Conservation (phyloP, 2,329 filamentous ascomycete species). For the Didymella keratinophila region DNA sequence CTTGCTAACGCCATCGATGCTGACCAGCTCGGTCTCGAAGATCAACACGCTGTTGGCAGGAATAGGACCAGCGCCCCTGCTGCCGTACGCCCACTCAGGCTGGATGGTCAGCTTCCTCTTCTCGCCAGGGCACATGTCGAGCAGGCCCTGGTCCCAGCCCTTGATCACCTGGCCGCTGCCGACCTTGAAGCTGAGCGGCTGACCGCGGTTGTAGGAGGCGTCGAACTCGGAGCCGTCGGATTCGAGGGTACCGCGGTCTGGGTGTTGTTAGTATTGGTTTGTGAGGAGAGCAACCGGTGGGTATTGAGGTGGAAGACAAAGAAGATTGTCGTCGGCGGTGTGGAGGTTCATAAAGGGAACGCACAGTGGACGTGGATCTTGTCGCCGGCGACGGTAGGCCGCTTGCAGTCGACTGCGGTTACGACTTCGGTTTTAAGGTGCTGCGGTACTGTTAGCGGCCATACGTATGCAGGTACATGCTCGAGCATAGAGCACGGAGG, state of each 20-base stretch:
- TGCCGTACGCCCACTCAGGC: slow-evolving; percentile 84
- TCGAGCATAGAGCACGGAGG: background rate
- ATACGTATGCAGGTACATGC: slow-evolving; percentile 9
- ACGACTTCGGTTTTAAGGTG: slow-evolving; percentile 80
- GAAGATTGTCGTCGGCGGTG: no score
- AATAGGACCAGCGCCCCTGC: slow-evolving; percentile 81
- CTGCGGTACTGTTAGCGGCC: slow-evolving; percentile 50
- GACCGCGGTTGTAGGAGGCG: slow-evolving; percentile 74
- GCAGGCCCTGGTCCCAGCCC: slow-evolving; percentile 91
- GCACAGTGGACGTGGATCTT: slow-evolving; percentile 75
- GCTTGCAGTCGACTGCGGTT: slow-evolving; percentile 76
- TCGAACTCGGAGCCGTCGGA: slow-evolving; percentile 66
- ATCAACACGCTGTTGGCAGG: slow-evolving; percentile 83
- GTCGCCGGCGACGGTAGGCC: slow-evolving; percentile 76
- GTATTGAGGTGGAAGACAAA: background rate
- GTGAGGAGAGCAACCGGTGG: background rate
- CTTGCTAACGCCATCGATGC: slow-evolving; percentile 74
- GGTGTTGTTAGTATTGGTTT: slow-evolving; percentile 49
- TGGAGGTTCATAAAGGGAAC: no score
- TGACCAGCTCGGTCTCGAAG: slow-evolving; percentile 90
- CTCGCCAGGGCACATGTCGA: slow-evolving; percentile 97
- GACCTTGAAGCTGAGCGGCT: slow-evolving; percentile 80
- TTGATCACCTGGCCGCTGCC: slow-evolving; percentile 91
- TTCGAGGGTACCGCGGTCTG: slow-evolving; percentile 77
- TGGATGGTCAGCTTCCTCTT: slow-evolving; percentile 91